These are phyloP conservation scores for Xylaria castorea DNA, from an alignment of 495 filamentous ascomycete genomes.

Conservation along the genomic window DNA sequence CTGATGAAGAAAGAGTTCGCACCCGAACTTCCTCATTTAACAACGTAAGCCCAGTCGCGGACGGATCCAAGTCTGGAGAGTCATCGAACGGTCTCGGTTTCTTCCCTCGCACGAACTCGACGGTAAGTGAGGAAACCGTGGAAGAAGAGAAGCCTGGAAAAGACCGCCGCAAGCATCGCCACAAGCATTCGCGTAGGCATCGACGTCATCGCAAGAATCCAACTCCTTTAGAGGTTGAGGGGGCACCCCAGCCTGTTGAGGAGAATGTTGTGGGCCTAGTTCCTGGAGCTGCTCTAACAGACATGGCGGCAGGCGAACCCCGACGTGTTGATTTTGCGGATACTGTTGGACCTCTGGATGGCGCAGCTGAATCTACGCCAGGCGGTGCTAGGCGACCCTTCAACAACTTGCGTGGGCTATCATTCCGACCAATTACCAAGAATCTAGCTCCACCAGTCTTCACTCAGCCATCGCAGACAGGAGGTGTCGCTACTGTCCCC, in stretches of 20 bases:
- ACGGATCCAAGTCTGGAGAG: constrained; percentile 43
- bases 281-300: constrained; percentile 32
- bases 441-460: constrained; percentile 56
- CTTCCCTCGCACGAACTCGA: constrained; percentile 34
- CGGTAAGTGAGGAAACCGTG: constrained; percentile 45
- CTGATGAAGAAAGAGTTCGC: constrained; percentile 40
- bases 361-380: constrained; percentile 42
- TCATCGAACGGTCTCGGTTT: constrained; percentile 36
- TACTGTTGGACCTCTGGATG: constrained; percentile 33
- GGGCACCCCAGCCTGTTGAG: constrained; percentile 18
- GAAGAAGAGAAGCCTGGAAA: constrained; percentile 48
- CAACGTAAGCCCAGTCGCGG: constrained; percentile 39
- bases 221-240: constrained; percentile 34
- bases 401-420: constrained; percentile 50
- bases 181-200: constrained; percentile 43
- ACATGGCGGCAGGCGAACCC: constrained; percentile 41
- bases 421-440: constrained; percentile 51
- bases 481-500: constrained; percentile 30
- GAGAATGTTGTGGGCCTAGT: constrained; percentile 43
- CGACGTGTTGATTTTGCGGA: constrained; percentile 53
- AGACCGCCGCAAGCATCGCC: constrained; percentile 39
- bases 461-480: constrained; percentile 39
- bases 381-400: constrained; percentile 40
- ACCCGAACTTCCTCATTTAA: constrained; percentile 49
- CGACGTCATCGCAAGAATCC: constrained; percentile 43